phyloP scores from a whole-genome alignment of 768 basidiomycete species.

The Termitomyces heimii region DNA sequence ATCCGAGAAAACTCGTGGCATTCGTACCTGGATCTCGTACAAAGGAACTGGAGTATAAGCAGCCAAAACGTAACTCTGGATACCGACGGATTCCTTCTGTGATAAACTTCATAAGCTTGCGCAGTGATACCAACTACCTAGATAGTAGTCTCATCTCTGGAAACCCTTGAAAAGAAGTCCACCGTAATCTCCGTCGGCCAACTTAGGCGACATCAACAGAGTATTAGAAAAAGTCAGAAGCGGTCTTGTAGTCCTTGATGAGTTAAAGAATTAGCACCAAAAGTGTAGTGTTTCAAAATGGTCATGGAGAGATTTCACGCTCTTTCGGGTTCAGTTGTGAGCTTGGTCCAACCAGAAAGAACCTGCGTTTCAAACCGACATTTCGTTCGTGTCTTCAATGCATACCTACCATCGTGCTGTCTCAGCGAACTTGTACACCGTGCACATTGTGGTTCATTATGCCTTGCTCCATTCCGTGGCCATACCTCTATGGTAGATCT shows the following conservation, averaged over 20 bases:
- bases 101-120: not conserved
- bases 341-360: constrained; percentile 2
- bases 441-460: not conserved
- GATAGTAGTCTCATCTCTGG: not conserved
- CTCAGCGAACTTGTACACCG: not conserved
- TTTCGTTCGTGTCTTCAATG: not conserved
- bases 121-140: not conserved
- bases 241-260: not conserved
- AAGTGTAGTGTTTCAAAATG: not conserved
- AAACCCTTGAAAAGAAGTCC: not conserved
- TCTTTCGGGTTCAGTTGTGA: not conserved
- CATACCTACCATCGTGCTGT: not conserved
- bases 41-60: constrained; percentile 3
- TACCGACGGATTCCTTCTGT: not conserved
- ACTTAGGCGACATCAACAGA: not conserved
- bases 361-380: too few species aligned
- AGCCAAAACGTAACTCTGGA: not conserved
- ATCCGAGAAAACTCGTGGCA: constrained; percentile 6
- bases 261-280: not conserved
- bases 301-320: not conserved
- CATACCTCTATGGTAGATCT: not conserved
- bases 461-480: not conserved
- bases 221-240: not conserved
- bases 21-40: constrained; percentile 16
- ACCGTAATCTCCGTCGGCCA: constrained; percentile 12